Base-by-base conservation (phyloP, 2,329 filamentous ascomycete genomes). In the Pseudocercospora musae region DNA sequence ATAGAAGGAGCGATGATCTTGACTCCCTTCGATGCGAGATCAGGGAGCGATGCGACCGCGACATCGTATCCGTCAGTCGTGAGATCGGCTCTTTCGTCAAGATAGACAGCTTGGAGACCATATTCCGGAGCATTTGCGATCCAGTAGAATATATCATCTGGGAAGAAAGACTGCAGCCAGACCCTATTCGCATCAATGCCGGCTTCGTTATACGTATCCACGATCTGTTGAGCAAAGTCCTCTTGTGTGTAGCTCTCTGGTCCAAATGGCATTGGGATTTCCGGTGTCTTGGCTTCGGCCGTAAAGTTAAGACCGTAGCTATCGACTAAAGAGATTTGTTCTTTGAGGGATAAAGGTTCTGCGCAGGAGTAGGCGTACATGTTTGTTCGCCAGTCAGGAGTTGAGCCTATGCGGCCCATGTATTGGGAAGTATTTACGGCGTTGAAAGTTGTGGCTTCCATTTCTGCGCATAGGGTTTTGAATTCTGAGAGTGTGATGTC, bases 401-500 rank as follows among this genome's bases (percentile, higher is more conserved):
- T 88, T 59, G 46, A 63, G 23, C 70, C 71, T 11, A 68, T 69
- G 10, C 67, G 62, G 68, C 79, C 77, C 60, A 85, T 82, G 76
- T 82, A 59, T 67, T 85, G 82, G 40, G 79, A 74, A 0, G 84
- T 77, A 1, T 82, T 89, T 20, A 82, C 82, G 33, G 86, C 87
- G 50, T 78, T 81, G 66, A 79, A 74, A 70, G 88, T 86, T 71
- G 77, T 83, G 55, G 84, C 84, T 70, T 91, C 88, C 86, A 89
- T 89, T 77, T 89, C 90, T 70, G 83, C 83, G 76, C 88, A 91
- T 4, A 91, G 82, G 4, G 81, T 79, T 75, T 86, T 85, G 80
- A 85, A 90, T 75, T 91, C 89, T 50, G 80, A 80, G 37, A 88
- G 77, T 0, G 88, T 90, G 70, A 91, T 84, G 71, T 91, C 89